Evolutionary conservation across 1,139 yeast genomes (phyloP), one percentile per base, ranked within the genome.

Genomic region (Hanseniaspora uvarum): DNA sequence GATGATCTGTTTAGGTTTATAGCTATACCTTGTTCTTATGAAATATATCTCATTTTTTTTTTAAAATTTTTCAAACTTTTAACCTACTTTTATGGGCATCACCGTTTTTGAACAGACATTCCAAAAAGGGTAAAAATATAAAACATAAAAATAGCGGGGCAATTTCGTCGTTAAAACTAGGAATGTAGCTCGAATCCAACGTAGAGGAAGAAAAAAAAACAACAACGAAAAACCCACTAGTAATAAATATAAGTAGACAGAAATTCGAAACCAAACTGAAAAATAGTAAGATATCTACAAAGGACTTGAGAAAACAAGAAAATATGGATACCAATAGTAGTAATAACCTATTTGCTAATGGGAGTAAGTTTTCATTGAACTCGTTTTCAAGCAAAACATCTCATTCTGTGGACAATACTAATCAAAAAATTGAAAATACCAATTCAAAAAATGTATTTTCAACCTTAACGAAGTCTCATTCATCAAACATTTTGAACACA

Each of bases 391-490:
- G 19, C 26, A 39, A 39, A 24, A 7, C 43, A 16, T n/a, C 43
- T 23, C 19, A 26, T 11, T 23, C 11, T 23, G 18, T 12, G 24
- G 43, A 39, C 18, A 39, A 39, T 26, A 39, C 28, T 23, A 23
- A 19, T 23, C 43, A 39, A 12, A 44, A 44, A 30, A 31, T 11
- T 28, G 37, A 44, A 0, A 31, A 21, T 31, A 8, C 10, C 11
- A 31, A 31, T 18, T 28, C 46, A 7, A 50, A 50, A 37, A 50
- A 44, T 24, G 30, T 50, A 3, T 36, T 43, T 19, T 21, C 38
- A 36, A 34, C 53, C 6, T 18, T 44, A n/a, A 36, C 48, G 23
- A 50, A 33, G 24, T 36, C 53, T 1, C 44, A 43, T 37, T 50
- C 53, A 5, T 33, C 48, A 12, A 50, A 19, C 21, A 44, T 50